Base-by-base conservation (phyloP, 2,329 filamentous ascomycete species). In the Fusarium secorum region DNA sequence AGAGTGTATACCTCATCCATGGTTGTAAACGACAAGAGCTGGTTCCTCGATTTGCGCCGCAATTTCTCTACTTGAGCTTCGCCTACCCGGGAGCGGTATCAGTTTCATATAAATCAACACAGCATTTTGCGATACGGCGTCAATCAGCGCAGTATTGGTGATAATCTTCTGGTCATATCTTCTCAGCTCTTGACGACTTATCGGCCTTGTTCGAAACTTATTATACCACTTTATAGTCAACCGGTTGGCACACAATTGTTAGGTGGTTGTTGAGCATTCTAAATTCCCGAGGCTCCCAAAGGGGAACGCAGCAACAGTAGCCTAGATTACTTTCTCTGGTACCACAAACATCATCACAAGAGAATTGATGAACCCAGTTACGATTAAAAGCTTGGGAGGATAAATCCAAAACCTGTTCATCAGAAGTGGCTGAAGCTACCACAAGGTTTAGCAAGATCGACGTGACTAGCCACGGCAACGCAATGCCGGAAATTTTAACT, bases 371-470 rank as follows among this genome's bases (percentile, higher is more conserved):
- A 46, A 30, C 24, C n/a, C 41, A 57, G 20, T 28, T 44, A n/a
- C 11, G 20, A 66, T 51, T 28, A 44, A 48, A 38, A 55, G n/a
- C 66, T 67, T 55, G 59, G 71, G 46, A 41, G 24, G 30, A 59
- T 60, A 64, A 66, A 26, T 33, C 45, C 36, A 44, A 57, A 49
- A 66, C 51, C 28, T 65, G 64, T 51, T 51, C 60, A 44, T 49
- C 61, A 44, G 64, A 59, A 38, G 51, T 75, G 48, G 55, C 60
- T 54, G 46, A 41, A 52, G 63, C 67, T 44, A 41, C 65, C 32
- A 56, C 64, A 60, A 67, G 41, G 62, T 68, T 74, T 53, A 46
- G 44, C 30, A 66, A 49, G 55, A 68, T 74, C 42, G 60, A 72
- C 51, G 44, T 68, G 32, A 30, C 59, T 72, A 54, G 48, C 59